Conservation (phyloP, 441 rosid genomes). For the Arabidopsis hybrid region DNA sequence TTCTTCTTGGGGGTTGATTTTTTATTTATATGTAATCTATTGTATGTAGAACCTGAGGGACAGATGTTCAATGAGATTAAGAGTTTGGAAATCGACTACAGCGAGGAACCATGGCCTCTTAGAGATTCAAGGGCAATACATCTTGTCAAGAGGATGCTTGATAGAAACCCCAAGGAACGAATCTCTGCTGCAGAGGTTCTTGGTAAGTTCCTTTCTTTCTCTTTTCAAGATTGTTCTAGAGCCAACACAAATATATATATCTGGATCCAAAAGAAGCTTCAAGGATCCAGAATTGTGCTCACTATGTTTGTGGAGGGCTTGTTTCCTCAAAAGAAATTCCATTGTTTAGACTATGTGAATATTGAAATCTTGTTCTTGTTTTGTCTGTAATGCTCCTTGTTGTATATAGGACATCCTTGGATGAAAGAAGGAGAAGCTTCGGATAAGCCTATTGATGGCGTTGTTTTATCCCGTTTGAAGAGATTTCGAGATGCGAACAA, state of each 20-base stretch:
- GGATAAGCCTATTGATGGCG: slow-evolving; percentile 78
- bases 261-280: slow-evolving; percentile 24
- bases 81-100: slow-evolving; percentile 71
- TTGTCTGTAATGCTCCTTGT: slow-evolving; percentile 24
- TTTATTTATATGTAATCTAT: slow-evolving; percentile 1
- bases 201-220: slow-evolving; percentile 53
- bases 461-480: slow-evolving; percentile 91
- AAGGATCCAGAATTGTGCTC: no score
- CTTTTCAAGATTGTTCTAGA: not conserved
- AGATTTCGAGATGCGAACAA: slow-evolving; percentile 93
- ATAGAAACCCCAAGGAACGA: slow-evolving; percentile 73
- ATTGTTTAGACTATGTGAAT: not conserved
- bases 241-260: slow-evolving; percentile 40
- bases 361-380: not conserved
- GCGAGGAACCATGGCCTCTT: slow-evolving; percentile 82
- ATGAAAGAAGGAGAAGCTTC: slow-evolving; percentile 81
- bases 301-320: no score
- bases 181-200: slow-evolving; percentile 81
- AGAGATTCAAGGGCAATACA: slow-evolving; percentile 82
- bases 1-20: slow-evolving; percentile 11
- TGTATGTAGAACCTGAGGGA: slow-evolving; percentile 69
- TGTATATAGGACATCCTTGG: slow-evolving; percentile 81
- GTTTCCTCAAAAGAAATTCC: no score
- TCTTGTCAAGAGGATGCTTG: slow-evolving; percentile 81
- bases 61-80: slow-evolving; percentile 76